phyloP scores from a whole-genome alignment of 805 yeast species.

The Starmerella sp. region DNA sequence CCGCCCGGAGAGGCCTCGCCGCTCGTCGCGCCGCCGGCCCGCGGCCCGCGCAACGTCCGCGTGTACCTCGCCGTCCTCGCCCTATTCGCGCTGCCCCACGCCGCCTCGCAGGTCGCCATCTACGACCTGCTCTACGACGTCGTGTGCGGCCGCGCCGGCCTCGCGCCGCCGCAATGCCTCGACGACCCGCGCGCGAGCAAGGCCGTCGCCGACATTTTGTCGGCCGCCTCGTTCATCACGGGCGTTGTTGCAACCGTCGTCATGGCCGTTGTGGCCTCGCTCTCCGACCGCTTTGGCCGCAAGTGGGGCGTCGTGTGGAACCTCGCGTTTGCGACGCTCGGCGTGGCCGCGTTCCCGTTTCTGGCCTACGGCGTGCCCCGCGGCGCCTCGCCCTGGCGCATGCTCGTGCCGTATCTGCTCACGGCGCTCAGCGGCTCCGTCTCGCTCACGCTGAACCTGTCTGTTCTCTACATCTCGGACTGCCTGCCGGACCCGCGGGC shows the following conservation, averaged over 20 bases:
- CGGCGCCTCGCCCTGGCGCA: conserved; percentile 7
- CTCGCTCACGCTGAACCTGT: conserved; percentile 11
- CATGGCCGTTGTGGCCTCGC: conserved; percentile 3
- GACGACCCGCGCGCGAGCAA: conserved; percentile 4
- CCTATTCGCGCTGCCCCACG: conserved; percentile 8
- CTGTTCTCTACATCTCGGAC: conserved; percentile 15
- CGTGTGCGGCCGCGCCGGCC: conserved; percentile 2
- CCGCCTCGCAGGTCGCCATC: conserved; percentile 10
- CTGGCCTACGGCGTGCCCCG: background rate
- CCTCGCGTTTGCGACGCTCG: conserved; percentile 4
- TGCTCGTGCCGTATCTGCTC: conserved; percentile 12
- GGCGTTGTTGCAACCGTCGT: conserved; percentile 9
- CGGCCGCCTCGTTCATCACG: conserved; percentile 10
- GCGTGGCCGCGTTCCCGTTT: conserved; percentile 1
- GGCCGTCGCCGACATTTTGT: conserved; percentile 8
- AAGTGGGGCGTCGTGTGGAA: conserved; percentile 14
- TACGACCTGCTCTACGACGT: conserved; percentile 13
- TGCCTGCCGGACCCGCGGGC: conserved; percentile 2
- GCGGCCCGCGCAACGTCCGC: background rate
- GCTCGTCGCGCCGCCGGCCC: background rate
- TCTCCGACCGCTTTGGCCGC: conserved; percentile 14
- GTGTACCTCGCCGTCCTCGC: conserved; percentile 1
- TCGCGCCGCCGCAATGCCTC: background rate
- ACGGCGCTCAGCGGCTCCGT: conserved; percentile 14
- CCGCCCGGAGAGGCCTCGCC: background rate